phyloP scores from a whole-genome alignment of 1,284 basidiomycete genomes.

The Paramarasmius palmivorus region DNA sequence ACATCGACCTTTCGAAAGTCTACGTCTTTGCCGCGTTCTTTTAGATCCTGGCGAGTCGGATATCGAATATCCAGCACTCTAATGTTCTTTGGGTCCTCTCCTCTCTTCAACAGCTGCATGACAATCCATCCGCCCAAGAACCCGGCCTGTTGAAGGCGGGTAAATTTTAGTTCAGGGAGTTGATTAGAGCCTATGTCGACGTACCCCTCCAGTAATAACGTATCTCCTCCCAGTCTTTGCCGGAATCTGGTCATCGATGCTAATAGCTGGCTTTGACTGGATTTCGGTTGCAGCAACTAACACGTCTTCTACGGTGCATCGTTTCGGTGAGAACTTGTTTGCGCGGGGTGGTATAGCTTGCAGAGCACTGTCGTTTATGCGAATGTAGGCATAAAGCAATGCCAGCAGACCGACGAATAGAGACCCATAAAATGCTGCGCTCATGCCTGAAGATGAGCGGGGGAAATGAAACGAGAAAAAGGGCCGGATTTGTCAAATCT shows the following conservation, averaged over 20 bases:
- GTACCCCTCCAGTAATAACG: constrained; percentile 52
- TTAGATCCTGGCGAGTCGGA: constrained; percentile 49
- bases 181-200: constrained; percentile 19
- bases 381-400: constrained; percentile 1
- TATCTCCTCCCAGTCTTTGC: constrained; percentile 55
- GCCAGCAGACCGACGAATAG: too few relatives aligned
- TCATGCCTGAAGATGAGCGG: too few relatives aligned
- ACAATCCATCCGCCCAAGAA: constrained; percentile 62
- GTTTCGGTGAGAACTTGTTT: constrained; percentile 8
- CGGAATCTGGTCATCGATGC: constrained; percentile 30
- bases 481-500: too few relatives aligned
- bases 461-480: too few relatives aligned
- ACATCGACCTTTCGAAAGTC: constrained; percentile 47
- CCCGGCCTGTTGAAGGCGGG: constrained; percentile 36
- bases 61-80: constrained; percentile 50
- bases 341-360: constrained; percentile 4
- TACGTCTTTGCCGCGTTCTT: constrained; percentile 41
- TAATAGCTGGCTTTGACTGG: constrained; percentile 10
- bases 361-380: constrained; percentile 12
- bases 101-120: constrained; percentile 49
- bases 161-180: neutral
- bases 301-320: constrained; percentile 10
- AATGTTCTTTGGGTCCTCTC: constrained; percentile 52
- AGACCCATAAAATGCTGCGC: too few relatives aligned
- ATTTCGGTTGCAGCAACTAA: constrained; percentile 4